A percentile compares a stretch with the other conserved stretches of the same genome.
phyloP scores from a whole-genome alignment of 441 rosid genomes.

The Melianthus villosus region DNA sequence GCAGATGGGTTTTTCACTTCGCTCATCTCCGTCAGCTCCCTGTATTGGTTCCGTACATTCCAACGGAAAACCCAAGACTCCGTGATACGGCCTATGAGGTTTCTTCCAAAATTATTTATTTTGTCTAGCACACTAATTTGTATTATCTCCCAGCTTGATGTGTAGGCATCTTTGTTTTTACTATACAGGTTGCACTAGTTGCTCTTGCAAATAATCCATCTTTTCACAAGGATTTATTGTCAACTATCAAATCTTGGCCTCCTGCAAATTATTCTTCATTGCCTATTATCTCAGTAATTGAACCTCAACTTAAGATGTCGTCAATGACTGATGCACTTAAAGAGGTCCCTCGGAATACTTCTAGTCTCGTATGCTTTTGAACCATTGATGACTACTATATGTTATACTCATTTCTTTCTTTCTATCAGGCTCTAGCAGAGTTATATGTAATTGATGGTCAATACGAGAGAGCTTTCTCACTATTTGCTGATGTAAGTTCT shows the following conservation, averaged over 20 bases:
- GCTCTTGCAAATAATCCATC: conserved; percentile 87
- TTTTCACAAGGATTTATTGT: conserved; percentile 63
- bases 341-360: conserved; percentile 39
- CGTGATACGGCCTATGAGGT: conserved; percentile 98
- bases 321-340: conserved; percentile 91
- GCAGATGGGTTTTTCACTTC: conserved; percentile 98
- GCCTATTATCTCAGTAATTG: conserved; percentile 87
- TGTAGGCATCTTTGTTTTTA: conserved; percentile 10
- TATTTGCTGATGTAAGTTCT: conserved; percentile 90
- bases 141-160: too few species aligned
- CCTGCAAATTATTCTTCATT: conserved; percentile 58
- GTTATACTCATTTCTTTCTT: conserved; percentile 12
- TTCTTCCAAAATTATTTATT: too few species aligned
- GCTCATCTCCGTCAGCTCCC: conserved; percentile 98
- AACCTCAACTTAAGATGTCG: conserved; percentile 88
- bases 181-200: conserved; percentile 78
- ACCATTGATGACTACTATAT: conserved; percentile 8
- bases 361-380: conserved; percentile 9
- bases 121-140: too few species aligned
- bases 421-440: conserved; percentile 73
- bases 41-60: conserved; percentile 86
- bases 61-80: conserved; percentile 78
- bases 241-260: conserved; percentile 96
- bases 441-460: conserved; percentile 79
- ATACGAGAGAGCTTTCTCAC: conserved; percentile 73